These are phyloP conservation scores for Anthracocystis walkeri DNA, from an alignment of 1,284 basidiomycete species.

Conservation along the genomic window DNA sequence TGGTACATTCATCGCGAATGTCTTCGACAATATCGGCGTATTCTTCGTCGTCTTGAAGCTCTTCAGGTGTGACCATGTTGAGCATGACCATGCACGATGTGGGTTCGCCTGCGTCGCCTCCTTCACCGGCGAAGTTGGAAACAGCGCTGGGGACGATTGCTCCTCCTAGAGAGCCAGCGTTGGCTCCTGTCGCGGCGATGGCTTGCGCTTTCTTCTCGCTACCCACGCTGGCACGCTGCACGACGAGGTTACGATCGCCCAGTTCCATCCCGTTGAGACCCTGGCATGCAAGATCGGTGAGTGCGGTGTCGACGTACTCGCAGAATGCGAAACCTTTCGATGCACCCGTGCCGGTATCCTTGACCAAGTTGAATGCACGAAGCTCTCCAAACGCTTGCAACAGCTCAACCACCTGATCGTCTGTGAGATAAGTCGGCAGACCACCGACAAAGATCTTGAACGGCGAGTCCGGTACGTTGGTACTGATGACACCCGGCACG, in stretches of 20 bases:
- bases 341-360: constrained; percentile 78
- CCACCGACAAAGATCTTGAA: constrained; percentile 99
- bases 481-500: constrained; percentile 91
- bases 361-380: constrained; percentile 96
- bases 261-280: constrained; percentile 97
- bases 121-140: constrained; percentile 67
- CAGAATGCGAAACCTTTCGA: constrained; percentile 95
- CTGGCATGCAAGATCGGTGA: constrained; percentile 95
- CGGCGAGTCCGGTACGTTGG: constrained; percentile 93
- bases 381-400: constrained; percentile 97
- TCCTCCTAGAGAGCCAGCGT: constrained; percentile 67
- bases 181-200: constrained; percentile 67
- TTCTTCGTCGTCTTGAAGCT: constrained; percentile 89
- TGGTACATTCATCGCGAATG: constrained; percentile 82
- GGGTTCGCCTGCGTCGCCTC: constrained; percentile 64
- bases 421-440: constrained; percentile 91
- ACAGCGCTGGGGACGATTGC: constrained; percentile 56
- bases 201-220: constrained; percentile 58
- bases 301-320: constrained; percentile 89
- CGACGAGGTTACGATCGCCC: constrained; percentile 94
- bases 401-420: constrained; percentile 97
- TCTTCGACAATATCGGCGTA: constrained; percentile 95
- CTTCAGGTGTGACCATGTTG: constrained; percentile 98
- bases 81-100: constrained; percentile 91
- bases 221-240: constrained; percentile 94